These are phyloP conservation scores for Durusdinium trenchii DNA, from an alignment of 73 alveolate genomes.

Conservation along the genomic window DNA sequence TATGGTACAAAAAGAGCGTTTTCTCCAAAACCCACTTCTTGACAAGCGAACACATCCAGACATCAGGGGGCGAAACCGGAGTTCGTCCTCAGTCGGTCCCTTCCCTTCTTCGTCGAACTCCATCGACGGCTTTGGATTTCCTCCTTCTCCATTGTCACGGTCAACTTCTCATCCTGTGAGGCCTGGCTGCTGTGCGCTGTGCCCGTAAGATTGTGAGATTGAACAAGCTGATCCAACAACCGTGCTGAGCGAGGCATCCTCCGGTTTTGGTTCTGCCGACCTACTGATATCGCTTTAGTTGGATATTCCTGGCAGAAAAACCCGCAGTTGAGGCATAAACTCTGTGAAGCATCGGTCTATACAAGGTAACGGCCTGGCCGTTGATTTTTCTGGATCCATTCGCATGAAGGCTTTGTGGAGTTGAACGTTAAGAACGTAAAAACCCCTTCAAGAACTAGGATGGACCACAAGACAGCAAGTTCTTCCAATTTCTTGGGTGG, in stretches of 20 bases:
- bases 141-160: constrained; percentile 53
- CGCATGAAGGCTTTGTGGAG: no score
- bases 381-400: no score
- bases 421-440: no score
- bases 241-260: no score
- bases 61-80: not conserved
- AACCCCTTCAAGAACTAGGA: no score
- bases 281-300: not conserved
- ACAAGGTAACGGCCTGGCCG: no score
- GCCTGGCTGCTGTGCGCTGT: not conserved
- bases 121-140: no score
- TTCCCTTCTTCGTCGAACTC: not conserved
- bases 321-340: not conserved
- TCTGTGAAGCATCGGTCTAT: not conserved
- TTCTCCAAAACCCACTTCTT: not conserved
- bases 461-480: no score
- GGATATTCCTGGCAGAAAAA: not conserved
- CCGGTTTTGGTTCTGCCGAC: not conserved
- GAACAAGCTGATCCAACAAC: no score
- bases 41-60: no score
- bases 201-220: no score
- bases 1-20: not conserved
- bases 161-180: constrained; percentile 11
- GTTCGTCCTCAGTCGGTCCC: not conserved
- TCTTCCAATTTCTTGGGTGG: no score